A percentile compares a stretch with the other conserved stretches of the same genome.
These are phyloP conservation scores for Cicer pinnatifidum DNA, from an alignment of 306 rosid genomes.

Conservation along the genomic window DNA sequence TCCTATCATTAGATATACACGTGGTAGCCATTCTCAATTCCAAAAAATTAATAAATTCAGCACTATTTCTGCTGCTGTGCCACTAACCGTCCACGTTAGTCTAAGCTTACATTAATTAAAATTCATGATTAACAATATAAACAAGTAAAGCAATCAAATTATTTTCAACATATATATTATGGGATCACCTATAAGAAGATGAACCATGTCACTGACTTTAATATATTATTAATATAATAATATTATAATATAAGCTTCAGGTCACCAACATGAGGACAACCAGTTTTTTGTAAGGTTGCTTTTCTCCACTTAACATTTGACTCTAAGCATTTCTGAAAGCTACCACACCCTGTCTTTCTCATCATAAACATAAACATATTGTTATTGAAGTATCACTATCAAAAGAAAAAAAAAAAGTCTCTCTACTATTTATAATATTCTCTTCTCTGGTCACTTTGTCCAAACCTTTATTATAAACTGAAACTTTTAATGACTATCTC, in stretches of 20 bases:
- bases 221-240: neutral
- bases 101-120: neutral
- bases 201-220: constrained; percentile 16
- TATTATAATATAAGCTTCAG: constrained; percentile 16
- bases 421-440: neutral
- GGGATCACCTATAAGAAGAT: neutral
- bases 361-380: neutral
- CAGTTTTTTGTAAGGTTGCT: neutral
- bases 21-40: constrained; percentile 2
- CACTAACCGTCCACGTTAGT: constrained; percentile 21
- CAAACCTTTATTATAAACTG: constrained; percentile 9
- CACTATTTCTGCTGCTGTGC: neutral
- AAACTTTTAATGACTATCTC: constrained; percentile 15
- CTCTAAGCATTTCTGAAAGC: constrained; percentile 13
- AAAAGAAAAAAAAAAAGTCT: neutral
- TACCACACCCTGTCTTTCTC: constrained; percentile 19
- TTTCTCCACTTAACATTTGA: constrained; percentile 15
- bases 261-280: constrained; percentile 23
- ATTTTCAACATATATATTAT: neutral
- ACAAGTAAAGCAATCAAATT: too few relatives aligned
- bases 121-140: too few relatives aligned
- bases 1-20: neutral
- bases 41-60: neutral
- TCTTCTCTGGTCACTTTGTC: constrained; percentile 30
- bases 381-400: neutral